Evolutionary conservation across 31 red algal species (phyloP), one percentile per base, ranked within the genome.

Genomic region (Bonnemaisonia californica): DNA sequence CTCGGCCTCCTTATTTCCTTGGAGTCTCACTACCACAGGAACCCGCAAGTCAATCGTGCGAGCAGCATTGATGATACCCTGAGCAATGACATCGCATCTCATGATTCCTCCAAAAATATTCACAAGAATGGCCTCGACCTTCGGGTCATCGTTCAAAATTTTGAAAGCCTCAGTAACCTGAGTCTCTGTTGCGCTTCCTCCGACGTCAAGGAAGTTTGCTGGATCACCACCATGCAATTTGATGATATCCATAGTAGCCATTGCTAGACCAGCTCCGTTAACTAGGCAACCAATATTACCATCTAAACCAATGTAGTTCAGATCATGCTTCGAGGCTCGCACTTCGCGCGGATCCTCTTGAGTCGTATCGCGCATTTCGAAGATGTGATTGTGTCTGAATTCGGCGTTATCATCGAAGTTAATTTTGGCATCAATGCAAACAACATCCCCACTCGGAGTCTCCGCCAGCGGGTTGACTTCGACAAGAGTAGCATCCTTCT

Each of bases 21-120:
- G 89, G 63, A 99, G 84, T 23, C 97, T 80, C 41, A 99, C 97
- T 21, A 98, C 83, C 0, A 98, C 70, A 3, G 96, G 96, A 58
- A 99, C 85, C 29, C 88, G 81, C 67, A 99, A 76, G 27, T 95
- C 80, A 54, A 95, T 47, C 41, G 41, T 89, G 11, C 79, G 83
- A 33, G 96, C 96, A 2, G 96, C 96, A 59, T 82, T 85, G 40
- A 98, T 93, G 62, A 98, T 95, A 57, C 96, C 96, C 58, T 98
- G 92, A 27, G 96, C 96, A 56, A 99, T 93, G 27, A 95, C 86
- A 54, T 95, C 97, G 77, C 97, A 99, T 29, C 97, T 77, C 97
- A 99, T 99, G 63, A 99, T 99, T 60, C 97, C 97, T 35, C 97
- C 97, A 77, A 99, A 99, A 76, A 96, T 99, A 66, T 99, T 99